Evolutionary conservation across 345 rosid species (phyloP), one percentile per base, ranked within the genome.

Genomic region (Citrus trifoliata): DNA sequence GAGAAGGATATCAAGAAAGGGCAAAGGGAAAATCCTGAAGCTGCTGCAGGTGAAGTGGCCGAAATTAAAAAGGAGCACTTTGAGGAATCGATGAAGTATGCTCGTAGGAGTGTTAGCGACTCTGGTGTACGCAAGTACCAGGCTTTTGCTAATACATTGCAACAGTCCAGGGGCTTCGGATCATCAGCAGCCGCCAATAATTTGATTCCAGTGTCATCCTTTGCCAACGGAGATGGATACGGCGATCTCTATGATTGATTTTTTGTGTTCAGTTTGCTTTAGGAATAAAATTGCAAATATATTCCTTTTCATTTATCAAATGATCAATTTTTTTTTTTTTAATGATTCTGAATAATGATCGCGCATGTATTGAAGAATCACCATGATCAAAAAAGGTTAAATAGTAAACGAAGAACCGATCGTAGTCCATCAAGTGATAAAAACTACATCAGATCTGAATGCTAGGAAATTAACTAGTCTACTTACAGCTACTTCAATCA

Each of bases 21-120:
- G 33, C 59, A 75, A 60, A 76, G 72, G 6, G 79, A 86, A 27
- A 79, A 79, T 71, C 83, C 86, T 16, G 84, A 83, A 67, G 86
- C 81, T 5, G 75, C 59, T 3, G 84, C 81, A 18, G 84, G 83
- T 32, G 86, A 81, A 8, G 78, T 81, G 33, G 61, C 88, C 1
- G 86, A 85, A 82, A 82, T 83, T 48, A 85, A 73, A 78, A 75
- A 79, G 10, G 83, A 81, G 10, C 86, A 86, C 62, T 86, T 86
- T 69, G 88, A 86, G 76, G 88, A 86, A 59, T 46, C 51, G 1
- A 46, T 46, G 16, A 46, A 46, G 51, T 13, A 13, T 46, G 51
- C 51, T 46, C 16, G 86, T 84, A 72, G 82, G 51, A 85, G 86
- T 55, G 75, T 32, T 0, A 53, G 76, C 13, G 70, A 75, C 10